Evolutionary conservation across 2,329 filamentous ascomycete species (phyloP), one percentile per base, ranked within the genome.

Genomic region (Xylariaceae sp.): DNA sequence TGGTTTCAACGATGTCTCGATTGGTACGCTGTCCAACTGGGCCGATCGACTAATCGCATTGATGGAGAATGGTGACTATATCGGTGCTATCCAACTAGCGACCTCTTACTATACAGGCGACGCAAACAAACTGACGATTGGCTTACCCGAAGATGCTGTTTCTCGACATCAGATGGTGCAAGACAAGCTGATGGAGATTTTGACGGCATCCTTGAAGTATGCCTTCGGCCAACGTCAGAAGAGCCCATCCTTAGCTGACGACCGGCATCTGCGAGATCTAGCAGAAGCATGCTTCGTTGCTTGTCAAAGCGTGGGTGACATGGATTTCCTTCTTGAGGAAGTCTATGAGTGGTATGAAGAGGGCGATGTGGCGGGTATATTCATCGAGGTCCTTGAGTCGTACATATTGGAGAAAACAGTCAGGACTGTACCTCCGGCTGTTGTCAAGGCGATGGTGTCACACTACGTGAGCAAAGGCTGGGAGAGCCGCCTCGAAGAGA

Each of bases 11-110:
- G 93, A 97, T 70, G 79, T 97, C 47, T 90, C 91, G 0, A 90
- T 97, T 52, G 94, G 94, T 1, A 89, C 89, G 3, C 76, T 99
- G 39, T 97, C 94, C 0, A 99, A 99, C 67, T 99, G 94, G 94
- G 93, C 94, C 2, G 94, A 99, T 73, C 83, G 94, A 47, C 78
- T 99, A 15, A 86, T 97, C 65, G 92, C 93, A 0, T 80, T 97
- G 66, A 97, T 99, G 90, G 92, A 97, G 72, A 85, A 92, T 58
- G 94, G 94, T n/a, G 92, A 97, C 73, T 96, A 96, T 69, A 89
- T 99, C 64, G 89, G 86, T 10, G 92, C 94, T 1, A 96, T 99
- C 61, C 84, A 88, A 64, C 80, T 99, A 60, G 95, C 93, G 8
- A 96, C 92, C 0, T 89, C 88, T 0, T 99, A 97, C 74, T 97